Percentiles rank a stretch among this genome's conserved stretches.
These are phyloP conservation scores for Helichrysum umbraculigerum DNA, from an alignment of 129 eudicot genomes.

Conservation along the genomic window DNA sequence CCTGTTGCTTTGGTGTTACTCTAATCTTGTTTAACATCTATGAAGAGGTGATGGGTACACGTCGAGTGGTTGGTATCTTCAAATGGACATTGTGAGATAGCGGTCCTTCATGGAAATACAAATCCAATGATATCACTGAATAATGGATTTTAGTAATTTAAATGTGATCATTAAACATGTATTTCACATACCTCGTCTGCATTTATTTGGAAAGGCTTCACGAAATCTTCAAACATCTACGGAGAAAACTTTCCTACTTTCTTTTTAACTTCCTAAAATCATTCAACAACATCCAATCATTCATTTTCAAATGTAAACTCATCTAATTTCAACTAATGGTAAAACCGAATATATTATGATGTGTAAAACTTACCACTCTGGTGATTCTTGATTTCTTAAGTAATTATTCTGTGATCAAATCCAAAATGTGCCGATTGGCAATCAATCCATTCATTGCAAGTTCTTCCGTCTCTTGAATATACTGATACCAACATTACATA, in stretches of 20 bases:
- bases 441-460: constrained; percentile 78
- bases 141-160: not conserved
- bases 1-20: not conserved
- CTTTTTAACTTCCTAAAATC: constrained; percentile 72
- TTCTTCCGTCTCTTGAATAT: constrained; percentile 91
- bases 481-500: constrained; percentile 49
- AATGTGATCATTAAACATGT: not conserved
- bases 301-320: constrained; percentile 3
- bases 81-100: constrained; percentile 63
- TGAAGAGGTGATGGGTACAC: constrained; percentile 91
- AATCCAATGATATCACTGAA: constrained; percentile 7
- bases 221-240: constrained; percentile 82
- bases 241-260: constrained; percentile 62
- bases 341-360: not conserved
- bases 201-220: constrained; percentile 68
- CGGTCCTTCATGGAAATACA: constrained; percentile 63
- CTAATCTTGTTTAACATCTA: constrained; percentile 50
- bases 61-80: constrained; percentile 62
- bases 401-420: constrained; percentile 55
- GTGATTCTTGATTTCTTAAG: constrained; percentile 79
- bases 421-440: constrained; percentile 79
- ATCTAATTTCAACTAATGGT: not conserved
- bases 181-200: constrained; percentile 49
- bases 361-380: constrained; percentile 62
- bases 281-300: constrained; percentile 12